Evolutionary conservation across 305 asterid species (phyloP).

Genomic region (Fraxinus ornus): DNA sequence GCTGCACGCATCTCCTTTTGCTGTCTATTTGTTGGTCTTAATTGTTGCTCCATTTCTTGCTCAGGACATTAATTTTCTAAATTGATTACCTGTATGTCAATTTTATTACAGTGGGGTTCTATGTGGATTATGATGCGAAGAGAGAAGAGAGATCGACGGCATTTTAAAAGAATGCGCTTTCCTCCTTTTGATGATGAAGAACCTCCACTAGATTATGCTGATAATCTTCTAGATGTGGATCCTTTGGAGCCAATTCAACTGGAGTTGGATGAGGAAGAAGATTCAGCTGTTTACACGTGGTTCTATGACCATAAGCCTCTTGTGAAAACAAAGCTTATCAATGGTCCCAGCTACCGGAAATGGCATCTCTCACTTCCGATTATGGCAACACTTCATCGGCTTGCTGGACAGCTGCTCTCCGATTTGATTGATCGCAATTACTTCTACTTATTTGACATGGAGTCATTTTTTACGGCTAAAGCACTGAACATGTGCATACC

Average conservation of each 20-base stretch:
- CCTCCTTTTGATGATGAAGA: slow-evolving; percentile 99
- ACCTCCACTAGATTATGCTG: slow-evolving; percentile 98
- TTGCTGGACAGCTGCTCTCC: slow-evolving; percentile 97
- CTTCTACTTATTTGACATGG: slow-evolving; percentile 97
- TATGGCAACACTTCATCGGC: slow-evolving; percentile 97
- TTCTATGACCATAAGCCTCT: slow-evolving; percentile 99
- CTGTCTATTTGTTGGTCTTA: neutral
- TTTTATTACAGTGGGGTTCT: slow-evolving; percentile 82
- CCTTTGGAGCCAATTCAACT: slow-evolving; percentile 98
- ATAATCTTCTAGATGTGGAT: slow-evolving; percentile 93
- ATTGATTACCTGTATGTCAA: neutral
- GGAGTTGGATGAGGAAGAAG: slow-evolving; percentile 98
- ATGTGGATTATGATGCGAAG: slow-evolving; percentile 99
- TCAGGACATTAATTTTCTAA: neutral
- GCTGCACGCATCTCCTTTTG: neutral
- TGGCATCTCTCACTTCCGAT: slow-evolving; percentile 99
- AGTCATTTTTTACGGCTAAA: slow-evolving; percentile 97
- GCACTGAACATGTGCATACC: slow-evolving; percentile 99
- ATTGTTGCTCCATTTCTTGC: neutral
- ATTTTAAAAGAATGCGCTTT: slow-evolving; percentile 98
- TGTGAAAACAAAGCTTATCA: slow-evolving; percentile 92
- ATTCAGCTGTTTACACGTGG: slow-evolving; percentile 96
- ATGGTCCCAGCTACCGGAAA: slow-evolving; percentile 96
- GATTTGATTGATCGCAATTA: slow-evolving; percentile 95
- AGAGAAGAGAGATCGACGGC: slow-evolving; percentile 97